Base-by-base conservation (phyloP, 2,329 filamentous ascomycete species). In the Penicillium digitatum region DNA sequence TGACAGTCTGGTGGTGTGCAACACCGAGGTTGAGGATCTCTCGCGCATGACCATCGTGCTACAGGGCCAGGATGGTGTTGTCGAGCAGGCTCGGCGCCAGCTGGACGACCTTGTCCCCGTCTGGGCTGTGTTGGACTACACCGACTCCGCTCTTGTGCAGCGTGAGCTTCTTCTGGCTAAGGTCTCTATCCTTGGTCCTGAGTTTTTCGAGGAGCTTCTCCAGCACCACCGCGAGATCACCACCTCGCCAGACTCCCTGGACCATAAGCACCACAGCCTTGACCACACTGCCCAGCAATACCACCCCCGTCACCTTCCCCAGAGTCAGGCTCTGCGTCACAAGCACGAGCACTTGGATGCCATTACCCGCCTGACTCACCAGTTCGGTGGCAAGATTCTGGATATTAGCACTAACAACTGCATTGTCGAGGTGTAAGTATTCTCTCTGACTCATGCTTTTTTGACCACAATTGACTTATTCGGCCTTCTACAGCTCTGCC, bases 11-110 rank as follows among this genome's bases (percentile, higher is more conserved):
- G 94, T 99, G 52, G 94, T 99, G 58, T 99, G 94, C 81, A 94
- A 89, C 76, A 99, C 94, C 59, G 94, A 99, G 77, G 92, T 99
- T 26, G 89, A 93, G 67, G 94, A 99, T 69, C 82, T 99, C 50
- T 96, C 90, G 32, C 91, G 94, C 71, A 99, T 99, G 94, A 99
- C 94, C 54, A 97, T 99, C 69, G 94, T 99, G 62, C 82, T 99
- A 49, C 91, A 91, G 53, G 94, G 94, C 14, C 92, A 96, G 76
- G 94, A 97, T 68, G 93, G 93, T 52, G 93, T 97, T 34, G 91
- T 99, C 27, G 94, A 99, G 81, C 94, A 99, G 78, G 94, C 94
- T 53, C 86, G 94, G 61, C 83, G 94, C 61, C 94, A 99, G 78
- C 81, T 99, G 54, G 94, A 99, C 77, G 94, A 99, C 69, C 80